Conservation (phyloP, 192 early-diverging fungal genomes). For the Umbelopsis isabellina region DNA sequence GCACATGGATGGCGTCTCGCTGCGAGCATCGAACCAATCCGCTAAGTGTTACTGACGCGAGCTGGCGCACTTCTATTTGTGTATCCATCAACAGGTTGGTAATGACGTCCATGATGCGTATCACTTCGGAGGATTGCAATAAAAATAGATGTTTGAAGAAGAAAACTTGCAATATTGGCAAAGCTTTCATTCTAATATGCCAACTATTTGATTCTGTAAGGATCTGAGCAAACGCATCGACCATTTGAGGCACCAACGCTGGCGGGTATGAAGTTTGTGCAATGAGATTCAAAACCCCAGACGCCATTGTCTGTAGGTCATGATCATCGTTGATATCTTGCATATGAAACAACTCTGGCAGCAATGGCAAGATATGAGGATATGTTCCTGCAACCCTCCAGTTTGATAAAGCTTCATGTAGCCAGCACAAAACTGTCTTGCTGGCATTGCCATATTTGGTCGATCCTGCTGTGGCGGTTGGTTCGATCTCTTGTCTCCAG, state of each 20-base stretch:
- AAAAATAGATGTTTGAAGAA: constrained; percentile 84
- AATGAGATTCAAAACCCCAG: constrained; percentile 52
- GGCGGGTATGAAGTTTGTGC: constrained; percentile 58
- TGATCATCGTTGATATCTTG: constrained; percentile 72
- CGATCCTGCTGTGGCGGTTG: constrained; percentile 41
- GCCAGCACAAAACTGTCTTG: constrained; percentile 78
- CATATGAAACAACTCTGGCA: constrained; percentile 69
- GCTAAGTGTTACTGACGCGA: constrained; percentile 75
- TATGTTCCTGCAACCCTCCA: constrained; percentile 60
- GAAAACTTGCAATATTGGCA: constrained; percentile 86
- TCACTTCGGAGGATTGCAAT: constrained; percentile 59
- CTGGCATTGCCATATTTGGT: constrained; percentile 75
- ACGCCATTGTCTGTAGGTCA: constrained; percentile 67
- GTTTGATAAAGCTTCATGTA: constrained; percentile 56
- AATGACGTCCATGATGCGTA: constrained; percentile 70
- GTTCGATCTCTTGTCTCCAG: constrained; percentile 44
- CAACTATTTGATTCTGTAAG: constrained; percentile 63
- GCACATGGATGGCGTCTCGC: constrained; percentile 57
- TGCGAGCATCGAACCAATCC: constrained; percentile 82
- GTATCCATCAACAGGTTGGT: constrained; percentile 72
- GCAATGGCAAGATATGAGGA: constrained; percentile 53
- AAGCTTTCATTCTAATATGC: constrained; percentile 79
- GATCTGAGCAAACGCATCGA: constrained; percentile 61
- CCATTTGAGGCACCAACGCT: constrained; percentile 46
- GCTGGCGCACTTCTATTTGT: constrained; percentile 87